phyloP scores from a whole-genome alignment of 495 filamentous ascomycete genomes.

The Xylaria venustula region DNA sequence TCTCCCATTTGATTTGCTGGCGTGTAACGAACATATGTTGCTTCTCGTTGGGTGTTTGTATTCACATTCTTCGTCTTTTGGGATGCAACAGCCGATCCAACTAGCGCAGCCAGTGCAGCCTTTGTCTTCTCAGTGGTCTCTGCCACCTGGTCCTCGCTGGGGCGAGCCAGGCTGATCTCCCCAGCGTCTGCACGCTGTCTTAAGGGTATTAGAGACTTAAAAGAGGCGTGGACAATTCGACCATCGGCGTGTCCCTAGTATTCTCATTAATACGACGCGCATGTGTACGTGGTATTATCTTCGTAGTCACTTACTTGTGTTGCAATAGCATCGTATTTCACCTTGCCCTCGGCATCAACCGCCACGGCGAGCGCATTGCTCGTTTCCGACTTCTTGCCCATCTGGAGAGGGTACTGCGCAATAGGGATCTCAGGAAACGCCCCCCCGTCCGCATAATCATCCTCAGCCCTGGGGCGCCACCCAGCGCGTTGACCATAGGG shows the following conservation, averaged over 20 bases:
- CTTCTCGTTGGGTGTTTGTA: conserved; percentile 69
- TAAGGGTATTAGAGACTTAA: conserved; percentile 95
- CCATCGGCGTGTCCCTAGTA: conserved; percentile 69
- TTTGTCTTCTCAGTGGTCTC: conserved; percentile 85
- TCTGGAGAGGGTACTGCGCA: conserved; percentile 92
- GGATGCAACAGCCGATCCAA: conserved; percentile 79
- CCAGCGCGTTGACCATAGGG: conserved; percentile 63
- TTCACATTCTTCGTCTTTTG: conserved; percentile 97
- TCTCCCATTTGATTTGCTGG: conserved; percentile 98
- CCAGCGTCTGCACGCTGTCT: conserved; percentile 92
- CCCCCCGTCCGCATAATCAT: conserved; percentile 95
- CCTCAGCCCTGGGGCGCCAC: conserved; percentile 84
- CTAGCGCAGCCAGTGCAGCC: conserved; percentile 75
- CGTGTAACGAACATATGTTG: conserved; percentile 94
- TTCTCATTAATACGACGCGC: not conserved
- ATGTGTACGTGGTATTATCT: not conserved
- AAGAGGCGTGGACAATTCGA: conserved; percentile 86
- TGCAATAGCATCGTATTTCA: conserved; percentile 96
- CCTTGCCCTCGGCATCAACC: conserved; percentile 85
- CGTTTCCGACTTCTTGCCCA: conserved; percentile 77
- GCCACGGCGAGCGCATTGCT: conserved; percentile 90
- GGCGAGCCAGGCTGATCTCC: conserved; percentile 85
- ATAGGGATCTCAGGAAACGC: conserved; percentile 90
- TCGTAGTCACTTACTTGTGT: conserved; percentile 46
- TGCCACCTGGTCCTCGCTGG: conserved; percentile 78